phyloP scores from a whole-genome alignment of 805 yeast species.

The Hanseniaspora lachancei region DNA sequence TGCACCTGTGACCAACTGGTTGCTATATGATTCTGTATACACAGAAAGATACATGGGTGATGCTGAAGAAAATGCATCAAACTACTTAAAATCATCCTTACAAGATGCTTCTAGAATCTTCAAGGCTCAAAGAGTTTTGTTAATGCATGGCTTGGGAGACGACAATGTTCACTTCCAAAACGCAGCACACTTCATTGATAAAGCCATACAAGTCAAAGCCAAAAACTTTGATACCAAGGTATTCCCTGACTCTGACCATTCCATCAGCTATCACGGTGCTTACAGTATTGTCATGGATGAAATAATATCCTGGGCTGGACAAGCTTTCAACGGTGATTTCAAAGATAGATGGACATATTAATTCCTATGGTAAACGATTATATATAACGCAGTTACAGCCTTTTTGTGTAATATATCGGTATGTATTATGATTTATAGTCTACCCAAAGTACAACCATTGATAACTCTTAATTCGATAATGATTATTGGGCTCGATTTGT shows the following conservation, averaged over 20 bases:
- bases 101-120: conserved; percentile 44
- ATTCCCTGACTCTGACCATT: conserved; percentile 73
- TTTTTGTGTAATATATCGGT: background rate
- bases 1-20: conserved; percentile 96
- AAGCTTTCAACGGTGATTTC: conserved; percentile 45
- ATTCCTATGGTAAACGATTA: background rate
- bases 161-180: conserved; percentile 95
- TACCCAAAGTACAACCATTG: too few relatives aligned
- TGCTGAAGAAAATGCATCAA: conserved; percentile 53
- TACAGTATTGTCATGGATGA: conserved; percentile 56
- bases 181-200: conserved; percentile 63
- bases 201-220: conserved; percentile 54
- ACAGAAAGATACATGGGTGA: conserved; percentile 90
- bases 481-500: background rate
- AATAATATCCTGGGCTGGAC: conserved; percentile 47
- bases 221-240: conserved; percentile 72
- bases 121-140: conserved; percentile 49
- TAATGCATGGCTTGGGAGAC: conserved; percentile 96
- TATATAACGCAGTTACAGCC: background rate
- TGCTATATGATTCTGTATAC: conserved; percentile 78
- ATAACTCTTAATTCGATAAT: too few relatives aligned
- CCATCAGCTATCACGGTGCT: conserved; percentile 61
- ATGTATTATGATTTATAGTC: too few relatives aligned
- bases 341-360: conserved; percentile 17
- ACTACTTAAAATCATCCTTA: conserved; percentile 49